phyloP scores from a whole-genome alignment of 73 alveolate species.

The Paramecium sonneborni region DNA sequence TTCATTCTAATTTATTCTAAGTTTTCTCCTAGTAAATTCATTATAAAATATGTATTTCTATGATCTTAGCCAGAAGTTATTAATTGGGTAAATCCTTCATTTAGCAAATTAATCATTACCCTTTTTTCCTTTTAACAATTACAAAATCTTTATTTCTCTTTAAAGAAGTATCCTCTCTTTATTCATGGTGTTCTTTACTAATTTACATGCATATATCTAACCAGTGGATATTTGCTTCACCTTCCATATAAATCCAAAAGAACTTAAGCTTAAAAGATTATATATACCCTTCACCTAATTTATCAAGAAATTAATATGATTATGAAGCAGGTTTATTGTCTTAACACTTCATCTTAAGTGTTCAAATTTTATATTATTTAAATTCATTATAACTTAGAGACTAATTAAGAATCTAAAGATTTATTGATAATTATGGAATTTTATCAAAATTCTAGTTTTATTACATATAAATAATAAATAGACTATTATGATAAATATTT shows the following conservation, averaged over 20 bases:
- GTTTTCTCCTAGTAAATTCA: conserved; percentile 90
- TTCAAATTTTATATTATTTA: too few species aligned
- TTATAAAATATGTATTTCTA: conserved; percentile 80
- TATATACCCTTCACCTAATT: conserved; percentile 33
- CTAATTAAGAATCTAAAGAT: too few species aligned
- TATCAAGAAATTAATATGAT: background rate
- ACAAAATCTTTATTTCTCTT: background rate
- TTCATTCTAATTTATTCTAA: conserved; percentile 81
- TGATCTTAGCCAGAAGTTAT: conserved; percentile 67
- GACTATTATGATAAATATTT: too few species aligned
- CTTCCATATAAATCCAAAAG: conserved; percentile 22
- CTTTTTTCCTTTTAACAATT: background rate
- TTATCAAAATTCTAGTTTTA: too few species aligned
- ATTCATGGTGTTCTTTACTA: conserved; percentile 2
- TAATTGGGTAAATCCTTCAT: background rate
- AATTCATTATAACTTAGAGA: too few species aligned
- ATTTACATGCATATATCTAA: background rate
- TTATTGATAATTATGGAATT: too few species aligned
- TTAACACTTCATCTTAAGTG: background rate
- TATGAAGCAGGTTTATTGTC: background rate
- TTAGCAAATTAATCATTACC: background rate
- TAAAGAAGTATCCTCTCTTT: background rate
- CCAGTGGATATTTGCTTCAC: background rate
- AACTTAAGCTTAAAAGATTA: background rate
- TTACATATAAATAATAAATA: too few species aligned